Evolutionary conservation across 768 basidiomycete genomes (phyloP), one percentile per base, ranked within the genome.

Genomic region (Mycena sanguinolenta): DNA sequence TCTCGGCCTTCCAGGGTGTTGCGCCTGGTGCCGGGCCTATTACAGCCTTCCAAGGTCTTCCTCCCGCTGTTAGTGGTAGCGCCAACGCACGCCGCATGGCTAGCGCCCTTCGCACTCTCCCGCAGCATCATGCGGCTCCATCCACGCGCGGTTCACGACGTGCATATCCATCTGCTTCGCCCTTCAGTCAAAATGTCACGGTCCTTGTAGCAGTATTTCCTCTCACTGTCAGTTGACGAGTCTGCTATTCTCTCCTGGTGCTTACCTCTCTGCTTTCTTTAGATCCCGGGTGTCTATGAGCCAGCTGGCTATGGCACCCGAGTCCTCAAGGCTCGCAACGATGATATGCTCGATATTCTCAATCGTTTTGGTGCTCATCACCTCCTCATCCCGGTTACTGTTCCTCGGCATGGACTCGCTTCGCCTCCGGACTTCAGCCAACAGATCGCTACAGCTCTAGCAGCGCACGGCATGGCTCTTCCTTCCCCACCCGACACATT

Each of bases 231-330:
- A 34, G 42, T 58, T 16, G 3, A 25, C 55, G n/a, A 3, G 12
- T 19, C 28, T 32, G 30, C 28, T 4, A 25, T 32, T 21, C 12
- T 42, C 39, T 42, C 9, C 16, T 17, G 39, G 39, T 21, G 14
- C 8, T 28, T 10, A 17, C 21, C 30, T 19, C 16, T 34, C 21
- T 25, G 4, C 4, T 13, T 42, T 17, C 16, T 19, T 13, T n/a
- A 63, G 64, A 58, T 65, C 16, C 64, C 39, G 8, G 64, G 64
- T 7, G 7, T 27, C 10, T 44, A 65, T 21, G 64, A 65, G 55
- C 64, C 64, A 2, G 64, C 64, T 21, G 64, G 64, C 42, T 21
- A 65, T 38, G 44, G 44, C 4, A 65, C 64, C 6, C 23, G 3
- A 0, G 1, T 58, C 21, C 44, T 65, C n/a, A 58, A 50, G 44